Evolutionary conservation across 1,139 yeast species (phyloP), one percentile per base, ranked within the genome.

Genomic region (Diutina sp.): DNA sequence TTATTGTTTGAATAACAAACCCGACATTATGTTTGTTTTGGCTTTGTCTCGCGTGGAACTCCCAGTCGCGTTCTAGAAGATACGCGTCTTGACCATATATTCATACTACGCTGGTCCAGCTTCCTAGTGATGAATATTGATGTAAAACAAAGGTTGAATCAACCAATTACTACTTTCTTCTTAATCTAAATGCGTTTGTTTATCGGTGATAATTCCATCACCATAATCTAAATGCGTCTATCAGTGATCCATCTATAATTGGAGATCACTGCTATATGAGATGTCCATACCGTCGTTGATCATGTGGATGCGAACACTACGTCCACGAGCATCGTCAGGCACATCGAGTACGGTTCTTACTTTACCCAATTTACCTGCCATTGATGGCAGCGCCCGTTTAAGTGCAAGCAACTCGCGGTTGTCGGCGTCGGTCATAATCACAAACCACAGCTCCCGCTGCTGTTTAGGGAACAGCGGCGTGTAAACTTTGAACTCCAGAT

Each of bases 381-480:
- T 73, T 6, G 35, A 16, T 1, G 93, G 93, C 16, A 84, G 79
- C 8, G 87, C 87, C 64, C 95, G 77, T 64, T 86, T 87, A 51
- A 87, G 70, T 57, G 83, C 73, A 45, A 79, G 69, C 51, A 88
- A 66, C 64, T 85, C 89, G 45, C 71, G 72, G 2, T 64, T 63
- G 2, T 67, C 64, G 11, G 66, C 67, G 63, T 83, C 79, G 62
- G 82, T 79, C 8, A 85, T 69, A 55, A 91, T 79, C 9, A 86
- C 78, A 68, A 93, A 89, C 99, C 99, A 95, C 0, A 95, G 83
- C 67, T 93, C 99, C 64, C 91, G 85, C 69, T 95, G 99, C 1
- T 85, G 76, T 68, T 93, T 91, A 54, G 96, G 96, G 71, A 88
- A 93, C 62, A 80, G 82, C 3, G 95, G 95, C 60, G 93, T 77